Conservation (phyloP, 2,329 filamentous ascomycete species). For the Fusarium euwallaceae region DNA sequence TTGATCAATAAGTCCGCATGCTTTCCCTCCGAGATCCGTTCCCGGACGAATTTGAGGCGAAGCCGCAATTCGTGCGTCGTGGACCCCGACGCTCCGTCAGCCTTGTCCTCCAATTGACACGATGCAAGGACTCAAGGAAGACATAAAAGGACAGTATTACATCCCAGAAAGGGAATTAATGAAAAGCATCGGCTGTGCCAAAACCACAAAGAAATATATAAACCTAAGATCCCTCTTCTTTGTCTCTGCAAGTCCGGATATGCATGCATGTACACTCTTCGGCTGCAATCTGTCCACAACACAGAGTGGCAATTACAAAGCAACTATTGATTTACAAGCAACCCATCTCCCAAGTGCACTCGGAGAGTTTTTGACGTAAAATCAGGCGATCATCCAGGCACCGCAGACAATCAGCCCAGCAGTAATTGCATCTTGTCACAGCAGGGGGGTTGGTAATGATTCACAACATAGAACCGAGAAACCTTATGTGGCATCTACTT, state of each 20-base stretch:
- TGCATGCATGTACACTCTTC: background rate
- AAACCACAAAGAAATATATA: background rate
- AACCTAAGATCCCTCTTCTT: background rate
- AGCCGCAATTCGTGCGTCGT: conserved; percentile 9
- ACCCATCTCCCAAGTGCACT: background rate
- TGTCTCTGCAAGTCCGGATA: background rate
- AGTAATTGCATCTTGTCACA: background rate
- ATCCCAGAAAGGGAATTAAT: background rate
- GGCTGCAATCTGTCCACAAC: conserved; percentile 38
- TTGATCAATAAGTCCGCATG: conserved; percentile 9
- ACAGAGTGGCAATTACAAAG: conserved; percentile 26
- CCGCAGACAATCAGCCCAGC: background rate
- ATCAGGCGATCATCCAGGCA: conserved; percentile 23
- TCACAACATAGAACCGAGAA: background rate
- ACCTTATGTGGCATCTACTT: background rate
- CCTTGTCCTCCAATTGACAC: background rate
- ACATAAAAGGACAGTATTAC: background rate
- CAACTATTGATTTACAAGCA: conserved; percentile 35
- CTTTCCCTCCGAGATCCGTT: conserved; percentile 23
- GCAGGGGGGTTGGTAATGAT: background rate
- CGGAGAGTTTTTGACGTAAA: conserved; percentile 14
- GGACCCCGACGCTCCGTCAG: background rate
- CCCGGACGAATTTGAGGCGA: conserved; percentile 31
- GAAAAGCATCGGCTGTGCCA: background rate
- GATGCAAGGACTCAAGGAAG: background rate